A percentile compares a stretch with the other conserved stretches of the same genome.
Evolutionary conservation across 192 early-diverging fungal species (phyloP).

Genomic region (Backusella westeae): DNA sequence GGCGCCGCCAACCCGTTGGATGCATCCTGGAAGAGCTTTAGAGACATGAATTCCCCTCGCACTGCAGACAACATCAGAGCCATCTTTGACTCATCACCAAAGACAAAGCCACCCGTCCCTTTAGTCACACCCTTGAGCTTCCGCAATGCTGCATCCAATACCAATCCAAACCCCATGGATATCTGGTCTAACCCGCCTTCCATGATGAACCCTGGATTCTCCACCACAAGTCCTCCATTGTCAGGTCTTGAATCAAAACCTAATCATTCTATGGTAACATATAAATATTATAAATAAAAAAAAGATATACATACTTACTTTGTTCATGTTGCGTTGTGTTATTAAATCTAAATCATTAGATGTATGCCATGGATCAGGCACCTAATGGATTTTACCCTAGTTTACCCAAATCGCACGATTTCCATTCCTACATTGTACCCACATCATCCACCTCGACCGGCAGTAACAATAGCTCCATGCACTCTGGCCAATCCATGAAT

Average conservation of each 20-base stretch:
- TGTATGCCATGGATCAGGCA: neutral
- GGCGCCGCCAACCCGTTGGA: slow-evolving; percentile 1
- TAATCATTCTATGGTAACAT: slow-evolving; percentile 13
- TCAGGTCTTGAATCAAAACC: slow-evolving; percentile 11
- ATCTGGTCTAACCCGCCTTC: slow-evolving; percentile 16
- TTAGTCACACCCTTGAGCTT: neutral
- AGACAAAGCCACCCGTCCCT: slow-evolving; percentile 1
- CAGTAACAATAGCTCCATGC: slow-evolving; percentile 20
- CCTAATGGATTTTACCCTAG: neutral
- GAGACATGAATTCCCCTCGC: slow-evolving; percentile 15
- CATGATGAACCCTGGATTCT: slow-evolving; percentile 5
- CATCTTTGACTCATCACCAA: slow-evolving; percentile 13
- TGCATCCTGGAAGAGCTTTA: slow-evolving; percentile 15
- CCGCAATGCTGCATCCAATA: neutral
- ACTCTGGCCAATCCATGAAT: slow-evolving; percentile 15
- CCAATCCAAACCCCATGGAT: slow-evolving; percentile 4
- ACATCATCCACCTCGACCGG: slow-evolving; percentile 19
- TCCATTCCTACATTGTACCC: slow-evolving; percentile 8
- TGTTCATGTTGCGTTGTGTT: neutral
- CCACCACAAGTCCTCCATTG: neutral
- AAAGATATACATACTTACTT: neutral
- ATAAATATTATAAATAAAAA: neutral
- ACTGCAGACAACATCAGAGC: slow-evolving; percentile 19
- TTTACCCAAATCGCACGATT: slow-evolving; percentile 10
- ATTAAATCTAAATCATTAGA: neutral